Percentiles rank a stretch among this genome's conserved stretches.
Conservation (phyloP, 2,329 filamentous ascomycete genomes). For the Penicillium sp. region DNA sequence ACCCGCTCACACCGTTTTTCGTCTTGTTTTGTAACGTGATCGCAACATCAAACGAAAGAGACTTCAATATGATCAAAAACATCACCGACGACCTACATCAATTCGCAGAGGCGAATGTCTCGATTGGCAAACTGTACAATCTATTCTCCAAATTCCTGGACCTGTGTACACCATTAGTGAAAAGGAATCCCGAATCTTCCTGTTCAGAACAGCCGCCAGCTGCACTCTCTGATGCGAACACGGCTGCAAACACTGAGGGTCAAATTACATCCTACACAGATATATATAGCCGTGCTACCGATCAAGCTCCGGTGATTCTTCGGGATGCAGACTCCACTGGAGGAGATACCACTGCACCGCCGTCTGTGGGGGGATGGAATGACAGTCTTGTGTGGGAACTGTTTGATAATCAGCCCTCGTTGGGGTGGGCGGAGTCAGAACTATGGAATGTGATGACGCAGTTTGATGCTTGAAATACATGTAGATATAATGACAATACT, state of each 20-base stretch:
- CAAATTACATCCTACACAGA: slow-evolving; percentile 1
- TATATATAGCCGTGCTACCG: slow-evolving; percentile 2
- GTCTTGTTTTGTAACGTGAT: slow-evolving; percentile 26
- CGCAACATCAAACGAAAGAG: slow-evolving; percentile 21
- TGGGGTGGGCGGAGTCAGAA: slow-evolving; percentile 25
- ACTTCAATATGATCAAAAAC: slow-evolving; percentile 24
- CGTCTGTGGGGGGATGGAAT: slow-evolving; percentile 20
- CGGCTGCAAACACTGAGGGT: background rate
- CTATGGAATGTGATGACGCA: slow-evolving; percentile 20
- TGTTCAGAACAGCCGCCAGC: background rate
- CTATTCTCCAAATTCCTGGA: slow-evolving; percentile 25
- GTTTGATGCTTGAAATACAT: slow-evolving; percentile 3
- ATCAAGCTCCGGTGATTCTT: background rate
- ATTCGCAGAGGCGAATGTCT: slow-evolving; percentile 20
- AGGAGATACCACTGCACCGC: background rate
- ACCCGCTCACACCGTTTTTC: slow-evolving; percentile 22
- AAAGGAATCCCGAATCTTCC: background rate
- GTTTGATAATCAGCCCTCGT: slow-evolving; percentile 24
- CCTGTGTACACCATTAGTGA: slow-evolving; percentile 20
- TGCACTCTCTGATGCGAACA: background rate
- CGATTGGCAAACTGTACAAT: slow-evolving; percentile 21
- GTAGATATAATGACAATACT: background rate
- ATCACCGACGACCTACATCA: slow-evolving; percentile 23
- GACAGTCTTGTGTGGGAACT: slow-evolving; percentile 26
- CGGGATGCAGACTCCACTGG: slow-evolving; percentile 1